Evolutionary conservation across 768 basidiomycete species (phyloP), one percentile per base, ranked within the genome.

Genomic region (Leccinum uliginosum): DNA sequence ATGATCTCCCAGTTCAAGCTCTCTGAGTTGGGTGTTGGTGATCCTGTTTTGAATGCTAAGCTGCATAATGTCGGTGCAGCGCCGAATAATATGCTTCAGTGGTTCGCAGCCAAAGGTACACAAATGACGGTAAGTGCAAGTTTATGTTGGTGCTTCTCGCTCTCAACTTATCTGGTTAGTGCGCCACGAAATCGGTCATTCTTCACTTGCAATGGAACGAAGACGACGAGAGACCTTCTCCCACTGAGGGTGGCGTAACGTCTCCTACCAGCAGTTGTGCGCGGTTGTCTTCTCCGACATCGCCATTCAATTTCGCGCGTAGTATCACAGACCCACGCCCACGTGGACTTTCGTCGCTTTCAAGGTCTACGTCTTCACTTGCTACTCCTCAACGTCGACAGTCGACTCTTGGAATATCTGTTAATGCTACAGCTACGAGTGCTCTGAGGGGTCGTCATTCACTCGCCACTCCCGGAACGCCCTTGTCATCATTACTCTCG

Each of bases 1-100:
- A 95, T 96, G 93, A 81, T 95, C 12, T 91, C 89, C 8, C 92
- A 94, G 67, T 94, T 93, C 78, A 93, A 87, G 69, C 77, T 96
- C 45, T 83, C 85, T 3, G 90, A 93, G 57, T 73, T 96, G 45
- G 89, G 85, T 19, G 83, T 73, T 0, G 73, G 81, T 0, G 87
- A 93, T 69, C 85, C 87, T 17, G 74, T 82, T 23, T 65, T 90
- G 62, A 85, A 79, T 58, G 72, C 83, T 1, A 89, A 84, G 64
- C 67, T 95, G 54, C 82, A 83, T 63, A 84, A 91, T 61, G 86
- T 95, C 9, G 93, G 93, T 1, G 69, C 81, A 23, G 89, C 90
- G 0, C 84, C 90, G 27, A 88, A 93, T 65, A 92, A 91, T 68
- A 91, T 91, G 91, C 76, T 93, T 11, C 91, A 93, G 82, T 93